Conservation (phyloP, 805 yeast genomes). For the Myxozyma neotropica region DNA sequence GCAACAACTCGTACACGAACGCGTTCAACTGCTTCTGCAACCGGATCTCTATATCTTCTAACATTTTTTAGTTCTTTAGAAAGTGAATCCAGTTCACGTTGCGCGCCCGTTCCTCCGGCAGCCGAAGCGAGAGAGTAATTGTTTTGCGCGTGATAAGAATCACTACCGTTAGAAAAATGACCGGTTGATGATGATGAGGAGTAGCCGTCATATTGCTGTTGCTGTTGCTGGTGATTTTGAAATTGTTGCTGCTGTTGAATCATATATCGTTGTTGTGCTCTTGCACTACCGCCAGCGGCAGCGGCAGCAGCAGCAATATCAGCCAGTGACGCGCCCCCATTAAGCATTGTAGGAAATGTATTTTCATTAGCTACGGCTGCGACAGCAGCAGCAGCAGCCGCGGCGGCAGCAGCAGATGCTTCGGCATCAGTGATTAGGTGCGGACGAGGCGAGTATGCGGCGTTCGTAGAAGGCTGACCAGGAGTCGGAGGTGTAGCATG, state of each 20-base stretch:
- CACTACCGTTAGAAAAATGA: neutral
- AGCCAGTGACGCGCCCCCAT: conserved; percentile 26
- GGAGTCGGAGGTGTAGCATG: conserved; percentile 2
- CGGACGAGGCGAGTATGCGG: conserved; percentile 9
- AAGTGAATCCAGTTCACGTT: conserved; percentile 24
- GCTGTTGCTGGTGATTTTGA: conserved; percentile 3
- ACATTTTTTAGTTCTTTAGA: conserved; percentile 33
- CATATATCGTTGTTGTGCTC: conserved; percentile 24
- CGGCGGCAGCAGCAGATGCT: conserved; percentile 32
- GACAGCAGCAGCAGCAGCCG: conserved; percentile 33
- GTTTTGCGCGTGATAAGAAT: neutral
- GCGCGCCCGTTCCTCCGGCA: conserved; percentile 22
- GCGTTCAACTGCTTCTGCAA: conserved; percentile 28
- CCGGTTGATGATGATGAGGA: neutral
- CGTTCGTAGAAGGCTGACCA: conserved; percentile 2
- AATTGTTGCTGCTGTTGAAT: conserved; percentile 9
- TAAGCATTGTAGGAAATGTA: conserved; percentile 8
- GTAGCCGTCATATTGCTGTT: neutral
- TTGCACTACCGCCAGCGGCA: conserved; percentile 18
- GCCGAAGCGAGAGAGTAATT: conserved; percentile 14
- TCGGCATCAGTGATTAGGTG: conserved; percentile 29
- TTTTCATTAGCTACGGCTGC: conserved; percentile 28
- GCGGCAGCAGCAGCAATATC: conserved; percentile 30
- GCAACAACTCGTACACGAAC: conserved; percentile 18
- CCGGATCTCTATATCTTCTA: conserved; percentile 31